Evolutionary conservation across 345 rosid species (phyloP).

Genomic region (Citrus inodora): DNA sequence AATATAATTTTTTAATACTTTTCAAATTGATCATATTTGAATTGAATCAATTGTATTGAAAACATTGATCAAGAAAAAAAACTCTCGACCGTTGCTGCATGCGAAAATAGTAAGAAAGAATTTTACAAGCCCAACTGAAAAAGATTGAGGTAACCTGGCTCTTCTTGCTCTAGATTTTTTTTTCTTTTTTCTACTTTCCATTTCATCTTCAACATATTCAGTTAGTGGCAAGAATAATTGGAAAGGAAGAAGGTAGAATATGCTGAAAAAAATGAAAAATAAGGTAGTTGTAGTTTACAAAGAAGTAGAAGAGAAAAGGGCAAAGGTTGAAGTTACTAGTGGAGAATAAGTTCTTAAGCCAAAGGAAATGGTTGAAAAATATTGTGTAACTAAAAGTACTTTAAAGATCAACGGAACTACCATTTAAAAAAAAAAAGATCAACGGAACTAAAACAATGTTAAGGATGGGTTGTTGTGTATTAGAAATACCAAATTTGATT

Average conservation of each 20-base stretch:
- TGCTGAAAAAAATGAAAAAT: conserved; percentile 73
- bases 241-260: conserved; percentile 65
- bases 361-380: conserved; percentile 80
- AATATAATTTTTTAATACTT: background rate
- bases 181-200: too few relatives aligned
- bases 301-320: conserved; percentile 76
- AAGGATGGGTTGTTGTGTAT: too few relatives aligned
- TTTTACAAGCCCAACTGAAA: conserved; percentile 59
- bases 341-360: conserved; percentile 79
- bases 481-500: too few relatives aligned
- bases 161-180: background rate
- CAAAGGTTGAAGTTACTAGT: conserved; percentile 60
- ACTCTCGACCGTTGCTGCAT: conserved; percentile 17
- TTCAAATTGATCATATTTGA: background rate
- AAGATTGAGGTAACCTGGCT: conserved; percentile 54
- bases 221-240: conserved; percentile 50
- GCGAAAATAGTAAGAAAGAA: conserved; percentile 85
- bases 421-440: too few relatives aligned
- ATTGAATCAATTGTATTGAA: background rate
- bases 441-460: too few relatives aligned
- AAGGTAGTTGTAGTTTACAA: conserved; percentile 66
- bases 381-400: conserved; percentile 41
- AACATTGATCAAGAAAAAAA: conserved; percentile 31
- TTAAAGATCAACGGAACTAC: too few relatives aligned
- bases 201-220: background rate